Evolutionary conservation across 139 green algal genomes (phyloP).

Genomic region (Nannochloris sp.): DNA sequence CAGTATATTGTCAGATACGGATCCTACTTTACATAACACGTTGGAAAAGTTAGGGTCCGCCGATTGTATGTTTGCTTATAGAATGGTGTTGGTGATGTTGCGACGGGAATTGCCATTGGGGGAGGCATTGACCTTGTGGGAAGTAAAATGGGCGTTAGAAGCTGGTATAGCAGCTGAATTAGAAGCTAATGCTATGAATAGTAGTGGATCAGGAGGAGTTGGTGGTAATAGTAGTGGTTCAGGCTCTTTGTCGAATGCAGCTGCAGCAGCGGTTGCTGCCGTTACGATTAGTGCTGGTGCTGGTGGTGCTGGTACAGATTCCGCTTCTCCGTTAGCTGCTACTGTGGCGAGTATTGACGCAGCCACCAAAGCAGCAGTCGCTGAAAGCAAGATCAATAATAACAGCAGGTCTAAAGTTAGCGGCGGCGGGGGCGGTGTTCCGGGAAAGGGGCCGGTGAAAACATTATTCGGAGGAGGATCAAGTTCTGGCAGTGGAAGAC

Average conservation of each 20-base stretch:
- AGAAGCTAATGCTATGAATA: no score
- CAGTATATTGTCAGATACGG: conserved; percentile 37
- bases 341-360: neutral
- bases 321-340: neutral
- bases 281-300: neutral
- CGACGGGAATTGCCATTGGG: conserved; percentile 59
- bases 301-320: neutral
- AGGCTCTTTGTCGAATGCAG: no score
- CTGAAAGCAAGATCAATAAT: no score
- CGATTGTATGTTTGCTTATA: conserved; percentile 79
- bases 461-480: neutral
- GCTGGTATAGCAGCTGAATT: no score
- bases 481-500: neutral
- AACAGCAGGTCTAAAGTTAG: no score
- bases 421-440: neutral
- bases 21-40: conserved; percentile 34
- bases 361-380: neutral
- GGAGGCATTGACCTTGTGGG: conserved; percentile 34
- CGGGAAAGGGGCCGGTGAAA: conserved; percentile 6
- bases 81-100: conserved; percentile 72
- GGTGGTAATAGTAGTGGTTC: no score
- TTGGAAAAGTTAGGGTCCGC: conserved; percentile 42
- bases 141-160: conserved; percentile 16
- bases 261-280: neutral
- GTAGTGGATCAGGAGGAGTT: no score